Percentiles rank a stretch among this genome's conserved stretches.
These are phyloP conservation scores for Ziziphus jujuba DNA, from an alignment of 306 rosid genomes.

Conservation along the genomic window DNA sequence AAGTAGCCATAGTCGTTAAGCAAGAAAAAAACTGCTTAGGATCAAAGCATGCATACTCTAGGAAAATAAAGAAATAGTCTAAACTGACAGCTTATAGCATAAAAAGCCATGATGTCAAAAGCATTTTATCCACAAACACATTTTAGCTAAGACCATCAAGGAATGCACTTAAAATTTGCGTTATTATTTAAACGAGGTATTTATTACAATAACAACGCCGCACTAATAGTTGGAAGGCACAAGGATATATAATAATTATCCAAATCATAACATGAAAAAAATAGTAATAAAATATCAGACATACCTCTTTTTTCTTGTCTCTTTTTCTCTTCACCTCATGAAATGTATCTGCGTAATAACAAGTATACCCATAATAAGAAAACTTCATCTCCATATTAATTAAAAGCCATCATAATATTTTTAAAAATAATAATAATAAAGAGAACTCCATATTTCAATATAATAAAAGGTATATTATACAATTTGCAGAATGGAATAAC, in stretches of 20 bases:
- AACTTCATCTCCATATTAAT: not conserved
- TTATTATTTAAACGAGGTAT: too few species aligned
- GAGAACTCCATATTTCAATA: not conserved
- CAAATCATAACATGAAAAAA: not conserved
- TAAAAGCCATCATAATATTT: not conserved
- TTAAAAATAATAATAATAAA: not conserved
- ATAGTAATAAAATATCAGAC: slow-evolving; percentile 1
- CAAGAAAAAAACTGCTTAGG: not conserved
- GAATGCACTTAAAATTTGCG: too few species aligned
- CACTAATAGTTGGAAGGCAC: not conserved
- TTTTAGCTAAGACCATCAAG: not conserved
- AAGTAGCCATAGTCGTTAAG: not conserved
- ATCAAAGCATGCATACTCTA: not conserved
- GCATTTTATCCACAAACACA: not conserved
- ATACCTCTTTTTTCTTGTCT: slow-evolving; percentile 89
- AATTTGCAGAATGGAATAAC: not conserved
- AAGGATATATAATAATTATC: not conserved
- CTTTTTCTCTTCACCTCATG: slow-evolving; percentile 95
- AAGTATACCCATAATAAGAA: slow-evolving; percentile 4
- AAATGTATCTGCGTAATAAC: slow-evolving; percentile 63
- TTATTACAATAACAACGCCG: too few species aligned
- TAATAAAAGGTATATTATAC: not conserved
- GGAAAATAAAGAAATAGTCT: not conserved
- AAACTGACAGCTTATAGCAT: not conserved
- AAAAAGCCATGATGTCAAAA: not conserved